These are phyloP conservation scores for Sarcodon sp. DNA, from an alignment of 768 basidiomycete genomes.

Conservation along the genomic window DNA sequence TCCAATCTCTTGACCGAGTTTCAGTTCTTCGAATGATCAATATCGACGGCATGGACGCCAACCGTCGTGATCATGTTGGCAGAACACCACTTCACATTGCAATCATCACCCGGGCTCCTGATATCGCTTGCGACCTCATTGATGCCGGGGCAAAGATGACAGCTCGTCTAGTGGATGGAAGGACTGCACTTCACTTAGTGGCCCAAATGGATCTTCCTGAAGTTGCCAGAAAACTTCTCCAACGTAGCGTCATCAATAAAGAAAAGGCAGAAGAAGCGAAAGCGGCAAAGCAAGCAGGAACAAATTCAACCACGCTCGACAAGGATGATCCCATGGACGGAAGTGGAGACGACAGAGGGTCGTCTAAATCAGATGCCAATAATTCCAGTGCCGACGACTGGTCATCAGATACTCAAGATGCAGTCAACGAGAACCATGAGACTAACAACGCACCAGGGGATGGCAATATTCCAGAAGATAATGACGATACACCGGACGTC, in stretches of 20 bases:
- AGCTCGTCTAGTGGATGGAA: conserved; percentile 41
- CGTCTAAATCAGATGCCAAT: conserved; percentile 2
- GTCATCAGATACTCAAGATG: conserved; percentile 8
- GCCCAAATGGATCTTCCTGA: conserved; percentile 29
- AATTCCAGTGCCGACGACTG: conserved; percentile 4
- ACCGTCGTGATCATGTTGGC: conserved; percentile 49
- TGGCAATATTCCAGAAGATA: conserved; percentile 33
- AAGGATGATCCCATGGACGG: conserved; percentile 6
- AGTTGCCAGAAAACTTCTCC: conserved; percentile 37
- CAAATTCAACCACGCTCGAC: conserved; percentile 4
- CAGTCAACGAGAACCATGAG: conserved; percentile 2
- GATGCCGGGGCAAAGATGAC: conserved; percentile 44
- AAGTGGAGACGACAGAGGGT: conserved; percentile 8
- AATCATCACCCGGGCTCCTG: conserved; percentile 29
- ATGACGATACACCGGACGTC: conserved; percentile 36
- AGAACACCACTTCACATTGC: conserved; percentile 49
- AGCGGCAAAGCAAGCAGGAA: conserved; percentile 2
- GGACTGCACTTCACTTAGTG: conserved; percentile 42
- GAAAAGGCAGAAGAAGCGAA: conserved; percentile 13
- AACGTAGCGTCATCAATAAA: conserved; percentile 26
- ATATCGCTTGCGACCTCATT: conserved; percentile 37
- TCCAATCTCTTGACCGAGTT: conserved; percentile 29
- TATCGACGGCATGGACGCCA: conserved; percentile 28
- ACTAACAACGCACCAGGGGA: conserved; percentile 9
- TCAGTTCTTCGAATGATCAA: conserved; percentile 25